Base-by-base conservation (phyloP, 805 yeast genomes). In the Metschnikowia corniflorae region DNA sequence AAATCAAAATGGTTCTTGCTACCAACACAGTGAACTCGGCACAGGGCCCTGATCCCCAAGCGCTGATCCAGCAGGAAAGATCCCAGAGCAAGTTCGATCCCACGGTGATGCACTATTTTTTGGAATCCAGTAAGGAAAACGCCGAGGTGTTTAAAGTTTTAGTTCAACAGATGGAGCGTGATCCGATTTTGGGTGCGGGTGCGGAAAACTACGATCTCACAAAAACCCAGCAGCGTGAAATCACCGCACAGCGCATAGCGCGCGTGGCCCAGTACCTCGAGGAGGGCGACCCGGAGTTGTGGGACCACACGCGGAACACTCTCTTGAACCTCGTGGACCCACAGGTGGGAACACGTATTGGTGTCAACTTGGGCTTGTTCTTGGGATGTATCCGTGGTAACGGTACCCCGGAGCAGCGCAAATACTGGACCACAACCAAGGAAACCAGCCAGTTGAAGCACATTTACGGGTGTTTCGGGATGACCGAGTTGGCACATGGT, bases 401-500 rank as follows among this genome's bases (percentile, higher is more conserved):
- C 43, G 54, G 53, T n/a, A 50, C 54, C 23, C 37, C 28, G 22
- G 45, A 41, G 12, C 54, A 50, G 38, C 33, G 40, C 21, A 26
- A 37, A 10, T 50, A 16, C 42, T 50, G 54, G 54, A 26, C 46
- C 37, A 12, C 19, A 22, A 36, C 39, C 29, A 50, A 48, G 42
- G 54, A 46, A 26, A 48, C 53, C 14, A 27, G 18, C 13, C 33
- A 41, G 24, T 33, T 50, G 28, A 46, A 46, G 41, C 17, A 24
- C 25, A 35, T 48, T 16, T 50, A 50, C 32, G 54, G 54, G 3
- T 50, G 54, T 30, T 50, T 50, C 23, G 54, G 47, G 26, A 50
- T 50, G 54, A 50, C 54, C 31, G 54, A 50, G 30, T 42, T 50
- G 40, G 54, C 49, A 13, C 54, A 50, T 29, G 54, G 54, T 12